These are phyloP conservation scores for Moesziomyces parantarcticus DNA, from an alignment of 1,284 basidiomycete genomes.

Conservation along the genomic window DNA sequence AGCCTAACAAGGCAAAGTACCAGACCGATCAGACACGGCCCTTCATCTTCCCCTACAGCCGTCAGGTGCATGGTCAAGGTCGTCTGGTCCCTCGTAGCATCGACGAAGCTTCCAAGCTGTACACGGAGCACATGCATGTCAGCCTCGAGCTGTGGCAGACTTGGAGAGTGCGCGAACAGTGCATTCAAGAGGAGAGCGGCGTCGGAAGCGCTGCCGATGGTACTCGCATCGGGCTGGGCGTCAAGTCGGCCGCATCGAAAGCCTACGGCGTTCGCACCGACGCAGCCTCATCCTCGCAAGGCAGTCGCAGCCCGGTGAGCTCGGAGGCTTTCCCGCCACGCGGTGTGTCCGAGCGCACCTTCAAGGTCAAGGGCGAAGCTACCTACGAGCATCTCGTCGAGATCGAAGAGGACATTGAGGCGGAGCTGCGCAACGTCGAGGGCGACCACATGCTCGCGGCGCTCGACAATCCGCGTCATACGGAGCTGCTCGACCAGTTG, in stretches of 20 bases:
- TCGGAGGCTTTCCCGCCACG: constrained; percentile 42
- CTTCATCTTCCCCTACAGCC: constrained; percentile 91
- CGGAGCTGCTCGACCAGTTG: constrained; percentile 35
- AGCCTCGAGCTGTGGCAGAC: constrained; percentile 90
- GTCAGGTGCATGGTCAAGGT: constrained; percentile 66
- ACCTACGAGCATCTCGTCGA: constrained; percentile 59
- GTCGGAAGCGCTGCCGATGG: constrained; percentile 75
- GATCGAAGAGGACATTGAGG: constrained; percentile 54
- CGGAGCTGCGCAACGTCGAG: constrained; percentile 50
- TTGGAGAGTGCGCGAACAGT: constrained; percentile 94
- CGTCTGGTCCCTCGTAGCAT: constrained; percentile 88
- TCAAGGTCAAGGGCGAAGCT: constrained; percentile 56
- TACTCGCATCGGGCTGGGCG: constrained; percentile 48
- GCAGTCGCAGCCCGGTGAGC: constrained; percentile 55
- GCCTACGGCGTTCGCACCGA: constrained; percentile 35
- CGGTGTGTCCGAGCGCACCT: constrained; percentile 28
- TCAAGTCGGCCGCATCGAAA: constrained; percentile 24
- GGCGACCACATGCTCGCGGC: constrained; percentile 60
- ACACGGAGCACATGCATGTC: constrained; percentile 89
- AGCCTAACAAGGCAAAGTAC: constrained; percentile 97
- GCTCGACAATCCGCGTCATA: constrained; percentile 56
- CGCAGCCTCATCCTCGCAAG: constrained; percentile 49
- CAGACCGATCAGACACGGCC: constrained; percentile 96
- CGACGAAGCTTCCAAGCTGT: constrained; percentile 92
- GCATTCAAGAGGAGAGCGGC: constrained; percentile 91